Conservation (phyloP, 768 basidiomycete genomes). For the Mycena metata region DNA sequence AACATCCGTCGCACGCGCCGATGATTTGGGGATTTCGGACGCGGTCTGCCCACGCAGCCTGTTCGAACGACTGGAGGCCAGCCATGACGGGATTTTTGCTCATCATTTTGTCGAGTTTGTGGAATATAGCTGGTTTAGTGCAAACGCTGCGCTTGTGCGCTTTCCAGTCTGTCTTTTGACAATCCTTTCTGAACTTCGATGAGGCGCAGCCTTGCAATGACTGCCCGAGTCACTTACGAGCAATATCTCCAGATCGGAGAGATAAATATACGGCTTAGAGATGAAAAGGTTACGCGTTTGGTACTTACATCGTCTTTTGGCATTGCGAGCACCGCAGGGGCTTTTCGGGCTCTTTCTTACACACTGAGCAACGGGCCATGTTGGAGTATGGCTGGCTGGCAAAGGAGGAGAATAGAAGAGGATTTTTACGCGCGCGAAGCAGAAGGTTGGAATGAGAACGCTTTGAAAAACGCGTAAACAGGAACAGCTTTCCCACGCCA, state of each 20-base stretch:
- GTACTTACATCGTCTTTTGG: constrained; percentile 38
- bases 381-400: too few relatives aligned
- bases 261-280: neutral
- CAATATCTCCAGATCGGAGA: constrained; percentile 19
- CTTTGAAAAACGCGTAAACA: too few relatives aligned
- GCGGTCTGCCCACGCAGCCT: constrained; percentile 34
- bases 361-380: constrained; percentile 32
- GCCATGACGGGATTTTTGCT: constrained; percentile 23
- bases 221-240: constrained; percentile 15
- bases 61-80: neutral
- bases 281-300: neutral
- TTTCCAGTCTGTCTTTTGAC: constrained; percentile 41
- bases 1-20: constrained; percentile 35
- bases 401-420: too few relatives aligned
- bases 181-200: constrained; percentile 18
- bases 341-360: constrained; percentile 36
- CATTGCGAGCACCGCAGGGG: constrained; percentile 39
- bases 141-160: constrained; percentile 41
- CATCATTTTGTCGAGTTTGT: constrained; percentile 35
- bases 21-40: constrained; percentile 22
- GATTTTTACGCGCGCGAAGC: too few relatives aligned
- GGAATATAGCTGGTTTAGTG: constrained; percentile 35
- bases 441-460: too few relatives aligned
- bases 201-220: too few relatives aligned
- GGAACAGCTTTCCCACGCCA: too few relatives aligned